Evolutionary conservation across 139 green algal genomes (phyloP), one percentile per base, ranked within the genome.

Genomic region (Raphidocelis subcapitata): DNA sequence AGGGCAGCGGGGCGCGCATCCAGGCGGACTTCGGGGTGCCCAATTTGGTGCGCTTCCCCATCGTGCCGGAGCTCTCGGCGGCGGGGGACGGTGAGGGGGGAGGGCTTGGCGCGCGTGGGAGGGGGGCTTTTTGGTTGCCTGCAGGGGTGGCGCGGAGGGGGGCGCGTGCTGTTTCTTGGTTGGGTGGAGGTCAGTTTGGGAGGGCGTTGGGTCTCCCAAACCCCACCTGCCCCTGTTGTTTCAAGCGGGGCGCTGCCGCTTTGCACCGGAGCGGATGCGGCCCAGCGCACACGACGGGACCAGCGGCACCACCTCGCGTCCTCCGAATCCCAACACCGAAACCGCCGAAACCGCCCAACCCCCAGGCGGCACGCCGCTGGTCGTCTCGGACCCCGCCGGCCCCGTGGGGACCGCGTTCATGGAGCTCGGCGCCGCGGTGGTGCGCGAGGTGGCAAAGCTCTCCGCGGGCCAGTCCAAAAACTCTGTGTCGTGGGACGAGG

Each of bases 11-110:
- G 3, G 84, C 91, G 55, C 81, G 88, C 52, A 92, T 97, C 51
- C 80, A 92, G 75, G 37, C 54, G 2, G 92, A 98, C 67, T 99
- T 97, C 87, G 95, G 92, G 1, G 81, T 99, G 37, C 91, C 93
- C 16, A 90, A 98, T 86, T 81, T 99, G 1, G 59, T 98, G 8
- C 72, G 88, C 26, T 95, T 99, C 77, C 96, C 96, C 47, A 99
- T 99, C 55, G 81, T 91, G 31, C 79, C 86, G 4, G 89, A 96
- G 61, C 82, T 99, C 24, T 97, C 92, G 12, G 87, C 89, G 3
- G 90, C 92, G 12, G 92, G 94, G 26, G 96, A 99, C 74, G 88
- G 89, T 93, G 68, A 54, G 84, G 75, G 49, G 21, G 21, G 15
- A 26, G 20, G 29, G 46, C n/a, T 29, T n/a, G n/a, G n/a, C n/a